Evolutionary conservation across 1,284 basidiomycete genomes (phyloP), one percentile per base, ranked within the genome.

Genomic region (Leccinum pachyderme): DNA sequence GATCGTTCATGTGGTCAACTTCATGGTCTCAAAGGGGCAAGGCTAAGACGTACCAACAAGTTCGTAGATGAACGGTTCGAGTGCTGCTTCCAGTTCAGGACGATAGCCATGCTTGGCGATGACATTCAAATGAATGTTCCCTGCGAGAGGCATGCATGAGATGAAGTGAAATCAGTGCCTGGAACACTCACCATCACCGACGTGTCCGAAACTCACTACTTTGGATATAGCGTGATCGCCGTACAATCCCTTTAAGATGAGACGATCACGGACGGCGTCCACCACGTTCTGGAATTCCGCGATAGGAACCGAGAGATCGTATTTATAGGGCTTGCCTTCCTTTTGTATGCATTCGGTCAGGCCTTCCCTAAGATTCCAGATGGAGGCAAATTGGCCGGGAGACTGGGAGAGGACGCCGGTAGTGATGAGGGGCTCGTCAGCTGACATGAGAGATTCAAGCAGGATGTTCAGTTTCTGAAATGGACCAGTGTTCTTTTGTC

Each of bases 11-110:
- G 35, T 45, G 44, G 47, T 60, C 41, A 58, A 47, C 29, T 22
- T 43, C 25, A 24, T n/a, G 51, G 33, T 31, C 47, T 37, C 22
- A 37, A 3, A 44, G 33, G 39, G 22, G 25, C 13, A 29, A 57
- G 28, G 24, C 22, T 52, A 49, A 33, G 49, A 81, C 87, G 64
- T 64, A 87, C 87, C 78, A 57, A 95, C 91, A 56, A 97, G 82
- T 72, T 99, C 95, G 71, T 96, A 99, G 33, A 99, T 83, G 72
- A 93, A 98, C 7, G 96, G 96, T 70, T 99, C 97, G 25, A 99
- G 81, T 11, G 92, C 89, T 47, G 81, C 81, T 69, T 95, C 88
- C 47, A 98, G 84, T 70, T 95, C 92, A 2, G 84, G 80, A 3
- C 87, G 84, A 72, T 95, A 99, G 35, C 82, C 77, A 52, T 87